Conservation (phyloP, 1,284 basidiomycete genomes). For the Leccinum pachyderme region DNA sequence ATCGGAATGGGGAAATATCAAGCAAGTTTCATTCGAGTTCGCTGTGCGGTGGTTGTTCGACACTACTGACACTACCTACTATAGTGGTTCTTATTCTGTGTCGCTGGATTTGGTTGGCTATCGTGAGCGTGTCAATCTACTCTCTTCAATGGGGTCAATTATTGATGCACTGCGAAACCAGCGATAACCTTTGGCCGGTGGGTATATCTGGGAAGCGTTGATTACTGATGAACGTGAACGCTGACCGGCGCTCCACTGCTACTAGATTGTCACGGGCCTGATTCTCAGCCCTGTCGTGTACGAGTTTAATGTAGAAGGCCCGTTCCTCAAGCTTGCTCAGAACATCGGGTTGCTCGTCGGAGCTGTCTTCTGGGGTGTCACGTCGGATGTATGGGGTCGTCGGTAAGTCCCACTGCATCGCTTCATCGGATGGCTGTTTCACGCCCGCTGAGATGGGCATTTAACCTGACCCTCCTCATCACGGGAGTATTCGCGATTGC, state of each 20-base stretch:
- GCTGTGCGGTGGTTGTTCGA: slow-evolving; percentile 2
- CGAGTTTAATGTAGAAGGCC: slow-evolving; percentile 53
- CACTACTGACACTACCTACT: not conserved
- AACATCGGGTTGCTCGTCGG: slow-evolving; percentile 65
- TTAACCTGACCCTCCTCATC: slow-evolving; percentile 74
- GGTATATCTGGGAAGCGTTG: slow-evolving; percentile 15
- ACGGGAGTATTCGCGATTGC: slow-evolving; percentile 65
- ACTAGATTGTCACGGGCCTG: slow-evolving; percentile 52
- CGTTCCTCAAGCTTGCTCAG: slow-evolving; percentile 53
- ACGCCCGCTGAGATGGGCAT: slow-evolving; percentile 50
- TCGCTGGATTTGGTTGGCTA: slow-evolving; percentile 68
- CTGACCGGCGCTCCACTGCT: not conserved
- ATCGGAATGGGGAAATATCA: slow-evolving; percentile 76
- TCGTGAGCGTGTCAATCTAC: slow-evolving; percentile 44
- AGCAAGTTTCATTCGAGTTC: slow-evolving; percentile 31
- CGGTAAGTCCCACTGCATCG: slow-evolving; percentile 31
- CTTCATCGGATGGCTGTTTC: slow-evolving; percentile 3
- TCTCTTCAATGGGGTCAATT: not conserved
- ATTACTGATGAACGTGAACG: not conserved
- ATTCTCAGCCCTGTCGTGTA: slow-evolving; percentile 54
- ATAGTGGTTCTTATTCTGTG: slow-evolving; percentile 53
- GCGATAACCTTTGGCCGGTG: slow-evolving; percentile 68
- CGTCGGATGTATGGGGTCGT: slow-evolving; percentile 60
- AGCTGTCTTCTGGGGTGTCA: slow-evolving; percentile 62
- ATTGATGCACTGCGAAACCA: slow-evolving; percentile 23